phyloP scores from a whole-genome alignment of 1,139 yeast genomes.

The Yarrowia galli region DNA sequence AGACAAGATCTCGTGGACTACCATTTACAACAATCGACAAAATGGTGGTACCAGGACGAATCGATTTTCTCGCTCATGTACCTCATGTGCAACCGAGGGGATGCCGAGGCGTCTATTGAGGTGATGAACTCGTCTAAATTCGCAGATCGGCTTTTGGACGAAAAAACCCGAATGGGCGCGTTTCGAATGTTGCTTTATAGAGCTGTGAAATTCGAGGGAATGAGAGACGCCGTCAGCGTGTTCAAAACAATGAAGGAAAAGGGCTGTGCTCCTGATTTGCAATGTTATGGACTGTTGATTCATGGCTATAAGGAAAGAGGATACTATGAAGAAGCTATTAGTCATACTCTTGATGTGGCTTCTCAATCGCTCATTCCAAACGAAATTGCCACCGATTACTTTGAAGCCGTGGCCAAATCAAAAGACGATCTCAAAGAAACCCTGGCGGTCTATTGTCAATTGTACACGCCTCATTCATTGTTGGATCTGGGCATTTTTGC shows the following conservation, averaged over 20 bases:
- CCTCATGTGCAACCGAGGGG: slow-evolving; percentile 34
- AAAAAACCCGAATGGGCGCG: slow-evolving; percentile 4
- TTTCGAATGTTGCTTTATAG: slow-evolving; percentile 34
- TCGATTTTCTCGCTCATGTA: slow-evolving; percentile 22
- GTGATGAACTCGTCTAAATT: slow-evolving; percentile 32
- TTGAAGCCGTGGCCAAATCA: slow-evolving; percentile 24
- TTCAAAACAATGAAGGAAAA: slow-evolving; percentile 25
- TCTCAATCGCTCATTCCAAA: neutral
- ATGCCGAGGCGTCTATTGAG: slow-evolving; percentile 30
- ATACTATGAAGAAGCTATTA: slow-evolving; percentile 32
- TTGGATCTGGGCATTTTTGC: slow-evolving; percentile 20
- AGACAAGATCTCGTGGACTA: slow-evolving; percentile 30
- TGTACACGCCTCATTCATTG: slow-evolving; percentile 9
- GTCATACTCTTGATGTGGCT: slow-evolving; percentile 6
- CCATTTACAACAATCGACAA: slow-evolving; percentile 19
- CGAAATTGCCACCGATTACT: slow-evolving; percentile 29
- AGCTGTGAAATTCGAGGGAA: slow-evolving; percentile 33
- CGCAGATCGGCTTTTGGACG: neutral
- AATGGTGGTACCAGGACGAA: slow-evolving; percentile 32
- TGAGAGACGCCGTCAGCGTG: slow-evolving; percentile 17
- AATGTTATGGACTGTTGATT: slow-evolving; percentile 13
- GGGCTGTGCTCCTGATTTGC: slow-evolving; percentile 14
- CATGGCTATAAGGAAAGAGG: slow-evolving; percentile 38
- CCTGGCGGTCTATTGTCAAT: slow-evolving; percentile 10
- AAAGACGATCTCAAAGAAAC: slow-evolving; percentile 2